A percentile compares a stretch with the other conserved stretches of the same genome.
phyloP scores from a whole-genome alignment of 2,329 filamentous ascomycete species.

The Lanzia echinophila region DNA sequence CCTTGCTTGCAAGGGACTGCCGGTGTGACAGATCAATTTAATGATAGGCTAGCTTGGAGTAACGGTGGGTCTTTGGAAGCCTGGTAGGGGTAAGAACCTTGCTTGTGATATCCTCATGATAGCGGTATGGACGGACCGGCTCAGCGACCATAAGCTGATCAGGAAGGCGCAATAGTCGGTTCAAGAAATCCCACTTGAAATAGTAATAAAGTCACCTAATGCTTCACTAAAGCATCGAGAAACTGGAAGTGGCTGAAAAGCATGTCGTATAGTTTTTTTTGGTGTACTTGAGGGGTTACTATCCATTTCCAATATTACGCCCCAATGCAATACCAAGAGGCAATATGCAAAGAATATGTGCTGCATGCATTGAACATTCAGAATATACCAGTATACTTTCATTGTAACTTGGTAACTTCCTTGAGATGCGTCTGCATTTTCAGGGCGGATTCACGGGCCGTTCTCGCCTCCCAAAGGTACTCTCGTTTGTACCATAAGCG shows the following conservation, averaged over 20 bases:
- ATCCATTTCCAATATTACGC: neutral
- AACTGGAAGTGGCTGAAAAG: neutral
- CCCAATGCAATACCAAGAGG: neutral
- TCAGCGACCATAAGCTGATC: constrained; percentile 14
- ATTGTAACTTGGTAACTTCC: neutral
- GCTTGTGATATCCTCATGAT: neutral
- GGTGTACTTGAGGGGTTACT: neutral
- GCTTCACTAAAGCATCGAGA: neutral
- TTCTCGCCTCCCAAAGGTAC: constrained; percentile 9
- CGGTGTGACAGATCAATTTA: neutral
- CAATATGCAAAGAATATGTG: neutral
- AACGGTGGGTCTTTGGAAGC: neutral
- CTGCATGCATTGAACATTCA: neutral
- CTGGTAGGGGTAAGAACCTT: neutral
- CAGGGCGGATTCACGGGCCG: constrained; percentile 14
- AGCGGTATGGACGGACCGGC: constrained; percentile 25
- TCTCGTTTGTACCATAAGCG: neutral
- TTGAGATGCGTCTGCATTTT: constrained; percentile 1
- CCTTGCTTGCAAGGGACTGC: constrained; percentile 2
- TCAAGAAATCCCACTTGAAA: neutral
- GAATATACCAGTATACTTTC: neutral
- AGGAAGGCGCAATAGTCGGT: neutral
- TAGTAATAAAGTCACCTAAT: neutral
- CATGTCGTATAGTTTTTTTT: neutral
- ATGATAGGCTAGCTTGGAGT: neutral